Evolutionary conservation across 345 rosid genomes (phyloP), one percentile per base, ranked within the genome.

Genomic region (Reutealis trisperma): DNA sequence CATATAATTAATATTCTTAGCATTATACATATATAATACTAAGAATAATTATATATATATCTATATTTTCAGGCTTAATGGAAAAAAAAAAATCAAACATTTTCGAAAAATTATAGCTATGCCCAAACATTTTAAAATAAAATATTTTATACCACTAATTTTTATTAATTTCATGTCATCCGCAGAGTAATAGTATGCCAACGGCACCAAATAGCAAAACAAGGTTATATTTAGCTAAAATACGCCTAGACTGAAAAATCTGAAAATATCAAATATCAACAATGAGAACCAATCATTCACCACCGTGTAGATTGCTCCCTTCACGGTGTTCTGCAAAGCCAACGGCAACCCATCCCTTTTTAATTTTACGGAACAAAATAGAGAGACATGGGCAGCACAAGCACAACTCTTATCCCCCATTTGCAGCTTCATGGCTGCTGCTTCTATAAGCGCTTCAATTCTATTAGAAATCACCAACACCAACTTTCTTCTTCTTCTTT

Each of bases 331-430:
- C 13, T 47, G 13, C 27, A 19, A 12, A 34, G 49, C 42, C 11
- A 10, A 65, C 64, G 37, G 15, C 34, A 14, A 61, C 6, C 64
- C 64, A 25, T 61, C 25, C 14, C 14, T 2, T 63, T 63, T 42
- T 41, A 18, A 4, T 66, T 67, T 60, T 55, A 10, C 8, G 54
- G 57, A 34, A n/a, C 11, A 42, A 5, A 54, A 54, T 18, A 54
- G 59, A 54, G 60, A 69, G 76, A 72, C 54, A 93, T 90, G 94
- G 88, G 89, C 67, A 89, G 90, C 86, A 79, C 90, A 66, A 87
- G 89, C 87, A 82, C 84, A 6, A 90, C 89, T 81, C 75, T 90
- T 5, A 62, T 89, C 82, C 87, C 96, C 74, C 88, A 89, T 80
- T 79, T 90, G 77, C 87, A 79, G 25, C 84, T 87, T 76, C 80